A percentile compares a stretch with the other conserved stretches of the same genome.
These are phyloP conservation scores for Chrysanthemum seticuspe DNA, from an alignment of 129 eudicot species.

Conservation along the genomic window DNA sequence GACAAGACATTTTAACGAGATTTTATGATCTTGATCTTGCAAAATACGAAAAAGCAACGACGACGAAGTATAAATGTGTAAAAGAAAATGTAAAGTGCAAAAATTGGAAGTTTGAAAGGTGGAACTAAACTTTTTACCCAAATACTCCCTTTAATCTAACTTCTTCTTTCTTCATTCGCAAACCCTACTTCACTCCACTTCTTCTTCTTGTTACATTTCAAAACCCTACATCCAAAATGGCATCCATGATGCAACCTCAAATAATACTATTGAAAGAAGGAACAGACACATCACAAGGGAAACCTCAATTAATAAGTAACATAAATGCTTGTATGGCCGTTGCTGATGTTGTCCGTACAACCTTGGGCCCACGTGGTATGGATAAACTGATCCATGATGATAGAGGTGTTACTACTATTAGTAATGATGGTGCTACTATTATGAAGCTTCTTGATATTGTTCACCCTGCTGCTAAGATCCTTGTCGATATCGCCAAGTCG, in stretches of 20 bases:
- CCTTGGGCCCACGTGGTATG: slow-evolving; percentile 97
- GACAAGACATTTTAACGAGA: no score
- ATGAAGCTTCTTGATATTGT: slow-evolving; percentile 96
- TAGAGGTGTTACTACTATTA: slow-evolving; percentile 88
- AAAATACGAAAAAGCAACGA: no score
- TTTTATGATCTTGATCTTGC: no score
- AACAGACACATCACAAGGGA: slow-evolving; percentile 96
- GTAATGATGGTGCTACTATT: slow-evolving; percentile 98
- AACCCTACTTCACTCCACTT: no score
- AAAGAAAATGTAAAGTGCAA: no score
- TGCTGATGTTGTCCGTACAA: slow-evolving; percentile 93
- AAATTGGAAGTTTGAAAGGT: no score
- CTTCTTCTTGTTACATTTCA: no score
- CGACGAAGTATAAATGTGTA: no score
- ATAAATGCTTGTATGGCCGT: slow-evolving; percentile 91
- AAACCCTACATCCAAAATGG: slow-evolving; percentile 14
- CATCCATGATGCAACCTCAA: slow-evolving; percentile 80
- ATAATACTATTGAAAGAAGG: slow-evolving; percentile 96
- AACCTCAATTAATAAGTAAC: slow-evolving; percentile 87
- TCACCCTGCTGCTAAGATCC: slow-evolving; percentile 97
- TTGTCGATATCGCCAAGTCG: slow-evolving; percentile 94
- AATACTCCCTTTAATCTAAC: no score
- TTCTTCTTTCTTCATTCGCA: no score
- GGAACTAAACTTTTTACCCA: no score
- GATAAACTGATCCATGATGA: slow-evolving; percentile 97